Conservation (phyloP, 2,329 filamentous ascomycete genomes). For the Chaetomium sp. region DNA sequence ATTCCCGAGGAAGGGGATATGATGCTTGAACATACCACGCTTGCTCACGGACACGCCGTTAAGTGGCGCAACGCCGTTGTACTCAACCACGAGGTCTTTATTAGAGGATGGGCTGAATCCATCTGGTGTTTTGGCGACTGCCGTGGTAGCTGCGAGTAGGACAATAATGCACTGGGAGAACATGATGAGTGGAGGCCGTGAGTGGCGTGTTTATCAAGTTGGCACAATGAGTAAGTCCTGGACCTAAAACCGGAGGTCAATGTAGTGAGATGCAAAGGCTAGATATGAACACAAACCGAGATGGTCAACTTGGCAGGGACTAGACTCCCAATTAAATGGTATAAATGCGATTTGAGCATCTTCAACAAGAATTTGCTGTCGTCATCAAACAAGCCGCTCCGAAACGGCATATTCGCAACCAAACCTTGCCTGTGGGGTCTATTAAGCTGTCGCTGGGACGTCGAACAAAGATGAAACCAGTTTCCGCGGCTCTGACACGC, state of each 20-base stretch:
- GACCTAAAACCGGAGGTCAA: neutral
- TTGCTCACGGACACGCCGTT: slow-evolving; percentile 35
- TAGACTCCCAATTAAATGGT: no score
- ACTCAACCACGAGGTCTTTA: slow-evolving; percentile 36
- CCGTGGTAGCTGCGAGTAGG: slow-evolving; percentile 29
- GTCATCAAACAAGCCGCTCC: no score
- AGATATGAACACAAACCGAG: neutral
- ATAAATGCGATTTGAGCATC: no score
- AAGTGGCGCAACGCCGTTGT: slow-evolving; percentile 30
- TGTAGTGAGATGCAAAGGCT: neutral
- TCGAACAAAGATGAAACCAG: no score
- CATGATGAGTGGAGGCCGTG: slow-evolving; percentile 22
- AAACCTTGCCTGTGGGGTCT: slow-evolving; percentile 9
- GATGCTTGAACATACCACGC: slow-evolving; percentile 34
- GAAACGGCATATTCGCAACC: neutral
- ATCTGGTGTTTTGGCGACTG: slow-evolving; percentile 35
- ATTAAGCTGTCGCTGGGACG: no score
- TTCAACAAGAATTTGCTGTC: no score
- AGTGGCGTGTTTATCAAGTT: neutral
- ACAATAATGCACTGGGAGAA: slow-evolving; percentile 27
- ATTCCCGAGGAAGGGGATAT: no score
- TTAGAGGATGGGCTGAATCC: slow-evolving; percentile 36
- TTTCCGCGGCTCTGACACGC: no score
- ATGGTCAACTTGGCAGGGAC: no score
- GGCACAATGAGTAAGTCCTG: slow-evolving; percentile 6